A percentile compares a stretch with the other conserved stretches of the same genome.
These are phyloP conservation scores for Cylindricascospora bacillispora DNA, from an alignment of 1,139 yeast species.

Conservation along the genomic window DNA sequence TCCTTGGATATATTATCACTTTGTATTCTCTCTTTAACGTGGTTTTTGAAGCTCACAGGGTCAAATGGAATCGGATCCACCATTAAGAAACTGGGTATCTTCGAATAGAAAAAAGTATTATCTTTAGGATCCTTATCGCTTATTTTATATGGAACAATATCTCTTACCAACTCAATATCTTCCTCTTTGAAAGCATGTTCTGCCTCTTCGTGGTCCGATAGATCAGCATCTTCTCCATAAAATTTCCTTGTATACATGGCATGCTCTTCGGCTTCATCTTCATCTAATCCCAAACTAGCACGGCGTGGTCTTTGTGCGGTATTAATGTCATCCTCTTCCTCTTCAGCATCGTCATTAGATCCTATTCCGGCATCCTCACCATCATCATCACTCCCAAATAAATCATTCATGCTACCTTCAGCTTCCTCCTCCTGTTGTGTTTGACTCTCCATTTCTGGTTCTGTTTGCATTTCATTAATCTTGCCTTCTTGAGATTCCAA, in stretches of 20 bases:
- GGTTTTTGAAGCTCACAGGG: constrained; percentile 46
- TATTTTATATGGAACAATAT: constrained; percentile 36
- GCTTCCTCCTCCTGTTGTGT: constrained; percentile 5
- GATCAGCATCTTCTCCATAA: constrained; percentile 24
- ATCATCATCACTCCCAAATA: constrained; percentile 40
- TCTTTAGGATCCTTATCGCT: constrained; percentile 28
- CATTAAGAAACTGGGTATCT: constrained; percentile 69
- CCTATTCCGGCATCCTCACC: constrained; percentile 16
- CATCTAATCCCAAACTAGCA: constrained; percentile 10
- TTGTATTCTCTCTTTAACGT: constrained; percentile 29
- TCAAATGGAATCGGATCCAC: constrained; percentile 85
- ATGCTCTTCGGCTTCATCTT: constrained; percentile 25
- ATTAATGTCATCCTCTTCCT: constrained; percentile 13
- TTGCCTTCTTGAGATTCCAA: neutral
- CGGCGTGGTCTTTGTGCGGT: constrained; percentile 7
- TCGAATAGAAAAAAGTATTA: constrained; percentile 42
- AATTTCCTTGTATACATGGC: constrained; percentile 25
- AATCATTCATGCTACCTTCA: constrained; percentile 26
- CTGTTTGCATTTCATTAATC: no score
- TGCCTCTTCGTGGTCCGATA: constrained; percentile 30
- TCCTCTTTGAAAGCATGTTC: constrained; percentile 35
- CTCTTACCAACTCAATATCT: constrained; percentile 63
- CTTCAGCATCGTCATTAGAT: constrained; percentile 10
- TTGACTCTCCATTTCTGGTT: no score
- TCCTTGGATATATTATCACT: constrained; percentile 23